phyloP scores from a whole-genome alignment of 108 stramenopile species.

The Aurantiochytrium sp. region DNA sequence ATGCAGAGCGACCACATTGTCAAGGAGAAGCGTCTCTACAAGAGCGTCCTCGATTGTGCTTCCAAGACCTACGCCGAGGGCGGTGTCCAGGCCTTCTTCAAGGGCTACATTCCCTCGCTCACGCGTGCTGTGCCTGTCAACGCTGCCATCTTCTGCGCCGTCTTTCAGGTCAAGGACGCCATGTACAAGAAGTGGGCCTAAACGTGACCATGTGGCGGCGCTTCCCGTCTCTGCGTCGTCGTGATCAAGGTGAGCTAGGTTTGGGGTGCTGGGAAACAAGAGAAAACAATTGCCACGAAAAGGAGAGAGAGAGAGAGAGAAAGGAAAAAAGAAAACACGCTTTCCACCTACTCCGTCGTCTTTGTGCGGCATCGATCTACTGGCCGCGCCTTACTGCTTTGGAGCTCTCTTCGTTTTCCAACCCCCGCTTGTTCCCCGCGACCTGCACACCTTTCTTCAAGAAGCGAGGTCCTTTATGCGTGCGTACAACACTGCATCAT shows the following conservation, averaged over 20 bases:
- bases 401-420: too few species aligned
- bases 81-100: constrained; percentile 30
- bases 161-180: constrained; percentile 2
- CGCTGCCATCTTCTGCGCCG: constrained; percentile 35
- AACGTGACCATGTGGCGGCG: background rate
- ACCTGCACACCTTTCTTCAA: too few species aligned
- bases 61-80: constrained; percentile 38
- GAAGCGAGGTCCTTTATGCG: too few species aligned
- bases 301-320: background rate
- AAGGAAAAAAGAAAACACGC: background rate
- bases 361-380: too few species aligned
- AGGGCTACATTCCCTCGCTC: constrained; percentile 38
- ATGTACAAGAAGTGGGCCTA: constrained; percentile 8
- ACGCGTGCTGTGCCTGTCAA: constrained; percentile 39
- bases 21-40: constrained; percentile 32
- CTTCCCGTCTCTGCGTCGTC: background rate
- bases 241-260: too few species aligned
- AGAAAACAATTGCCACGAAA: background rate
- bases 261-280: too few species aligned
- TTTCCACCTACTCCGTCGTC: too few species aligned
- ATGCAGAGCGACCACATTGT: constrained; percentile 41
- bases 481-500: too few species aligned
- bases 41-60: constrained; percentile 25
- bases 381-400: too few species aligned
- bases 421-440: too few species aligned